These are phyloP conservation scores for Colletotrichum sp. DNA, from an alignment of 2,329 filamentous ascomycete genomes.

Conservation along the genomic window DNA sequence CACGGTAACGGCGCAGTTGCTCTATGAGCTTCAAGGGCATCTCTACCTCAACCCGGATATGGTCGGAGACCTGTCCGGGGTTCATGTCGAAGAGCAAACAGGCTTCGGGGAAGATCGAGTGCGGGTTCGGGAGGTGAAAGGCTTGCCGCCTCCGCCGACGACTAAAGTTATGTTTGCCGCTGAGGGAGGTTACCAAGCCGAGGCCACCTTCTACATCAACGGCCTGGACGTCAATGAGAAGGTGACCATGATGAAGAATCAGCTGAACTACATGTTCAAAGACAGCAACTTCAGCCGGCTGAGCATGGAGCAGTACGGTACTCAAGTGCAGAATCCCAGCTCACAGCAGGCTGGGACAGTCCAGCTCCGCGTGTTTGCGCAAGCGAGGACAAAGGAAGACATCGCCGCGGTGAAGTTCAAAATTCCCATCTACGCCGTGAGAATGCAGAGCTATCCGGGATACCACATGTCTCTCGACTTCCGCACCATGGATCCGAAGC, in stretches of 20 bases:
- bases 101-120: constrained; percentile 33
- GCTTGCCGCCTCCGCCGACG: constrained; percentile 49
- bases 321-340: constrained; percentile 18
- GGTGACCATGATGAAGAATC: constrained; percentile 25
- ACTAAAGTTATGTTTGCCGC: constrained; percentile 58
- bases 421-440: constrained; percentile 38
- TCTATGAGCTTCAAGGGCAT: constrained; percentile 53
- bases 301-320: constrained; percentile 33
- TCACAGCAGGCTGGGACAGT: constrained; percentile 27
- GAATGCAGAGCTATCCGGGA: constrained; percentile 46
- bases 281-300: constrained; percentile 37
- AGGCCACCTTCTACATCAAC: constrained; percentile 27
- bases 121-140: constrained; percentile 42
- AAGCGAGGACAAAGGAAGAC: constrained; percentile 26
- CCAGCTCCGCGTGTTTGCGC: constrained; percentile 26
- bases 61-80: constrained; percentile 40
- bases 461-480: constrained; percentile 49
- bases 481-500: constrained; percentile 43
- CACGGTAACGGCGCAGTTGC: constrained; percentile 48
- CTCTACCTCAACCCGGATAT: constrained; percentile 55
- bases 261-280: constrained; percentile 25
- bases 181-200: constrained; percentile 49
- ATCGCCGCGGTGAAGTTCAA: constrained; percentile 26
- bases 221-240: constrained; percentile 23
- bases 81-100: constrained; percentile 38